Percentiles rank a stretch among this genome's conserved stretches.
phyloP scores from a whole-genome alignment of 768 basidiomycete genomes.

The Boletellus emodensis region DNA sequence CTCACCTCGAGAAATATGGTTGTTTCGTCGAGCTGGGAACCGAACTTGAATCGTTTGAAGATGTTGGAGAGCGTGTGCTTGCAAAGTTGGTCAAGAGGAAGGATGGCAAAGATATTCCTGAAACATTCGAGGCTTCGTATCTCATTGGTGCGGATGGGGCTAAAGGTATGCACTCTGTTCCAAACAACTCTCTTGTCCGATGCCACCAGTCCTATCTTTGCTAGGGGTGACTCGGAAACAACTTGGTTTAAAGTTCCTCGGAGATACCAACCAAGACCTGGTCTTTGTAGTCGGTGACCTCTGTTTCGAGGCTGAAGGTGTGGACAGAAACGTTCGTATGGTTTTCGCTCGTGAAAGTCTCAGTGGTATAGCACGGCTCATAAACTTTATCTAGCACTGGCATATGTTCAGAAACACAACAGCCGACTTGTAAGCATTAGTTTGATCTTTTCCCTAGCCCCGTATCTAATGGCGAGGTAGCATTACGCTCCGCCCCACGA shows the following conservation, averaged over 20 bases:
- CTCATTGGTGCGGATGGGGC: constrained; percentile 44
- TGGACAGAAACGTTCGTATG: constrained; percentile 24
- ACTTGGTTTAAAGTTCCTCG: constrained; percentile 40
- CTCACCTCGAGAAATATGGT: constrained; percentile 17
- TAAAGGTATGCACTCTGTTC: constrained; percentile 11
- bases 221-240: constrained; percentile 36
- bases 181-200: background rate
- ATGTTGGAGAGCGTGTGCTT: constrained; percentile 33
- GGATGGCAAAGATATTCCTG: constrained; percentile 22
- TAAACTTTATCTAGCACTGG: constrained; percentile 15
- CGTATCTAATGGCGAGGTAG: background rate
- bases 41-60: constrained; percentile 42
- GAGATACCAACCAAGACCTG: constrained; percentile 33
- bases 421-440: constrained; percentile 3
- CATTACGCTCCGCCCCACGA: constrained; percentile 10
- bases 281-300: constrained; percentile 36
- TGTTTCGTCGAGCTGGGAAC: constrained; percentile 42
- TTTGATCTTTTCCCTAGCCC: background rate
- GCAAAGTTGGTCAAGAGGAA: constrained; percentile 32
- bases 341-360: background rate
- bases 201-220: background rate
- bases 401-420: constrained; percentile 16
- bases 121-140: constrained; percentile 29
- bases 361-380: no score
- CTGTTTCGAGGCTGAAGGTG: constrained; percentile 24